phyloP scores from a whole-genome alignment of 2,329 filamentous ascomycete species.

The Aspergillus ochraceoroseus region DNA sequence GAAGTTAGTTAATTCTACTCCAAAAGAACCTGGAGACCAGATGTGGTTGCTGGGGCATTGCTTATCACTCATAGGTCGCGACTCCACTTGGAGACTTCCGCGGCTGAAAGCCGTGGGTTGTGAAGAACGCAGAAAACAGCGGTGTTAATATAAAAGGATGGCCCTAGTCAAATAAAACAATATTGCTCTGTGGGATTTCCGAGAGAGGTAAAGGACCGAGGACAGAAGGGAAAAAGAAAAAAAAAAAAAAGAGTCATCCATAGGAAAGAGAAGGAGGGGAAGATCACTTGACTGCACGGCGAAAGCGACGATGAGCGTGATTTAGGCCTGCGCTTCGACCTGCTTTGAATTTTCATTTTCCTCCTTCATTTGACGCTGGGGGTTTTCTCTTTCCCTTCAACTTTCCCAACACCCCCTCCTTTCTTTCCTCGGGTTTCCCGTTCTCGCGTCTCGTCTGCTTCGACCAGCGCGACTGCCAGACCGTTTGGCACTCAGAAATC shows the following conservation, averaged over 20 bases:
- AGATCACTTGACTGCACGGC: constrained; percentile 15
- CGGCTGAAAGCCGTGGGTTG: too few relatives aligned
- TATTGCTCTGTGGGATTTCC: too few relatives aligned
- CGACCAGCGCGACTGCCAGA: constrained; percentile 1
- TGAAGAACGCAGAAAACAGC: too few relatives aligned
- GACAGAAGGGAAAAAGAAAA: too few relatives aligned
- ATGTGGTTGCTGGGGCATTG: constrained; percentile 3
- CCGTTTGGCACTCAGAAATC: background rate
- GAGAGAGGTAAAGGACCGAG: too few relatives aligned
- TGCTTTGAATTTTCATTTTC: too few relatives aligned
- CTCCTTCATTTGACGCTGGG: too few relatives aligned
- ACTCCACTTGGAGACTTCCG: background rate
- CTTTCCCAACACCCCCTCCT: constrained; percentile 1
- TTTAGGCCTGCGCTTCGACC: too few relatives aligned
- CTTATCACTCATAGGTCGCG: background rate
- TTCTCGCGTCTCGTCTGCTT: constrained; percentile 1
- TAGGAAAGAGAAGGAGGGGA: constrained; percentile 2
- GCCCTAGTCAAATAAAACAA: too few relatives aligned
- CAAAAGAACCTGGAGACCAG: too few relatives aligned
- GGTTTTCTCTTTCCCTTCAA: background rate
- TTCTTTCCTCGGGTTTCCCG: background rate
- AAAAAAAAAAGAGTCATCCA: background rate
- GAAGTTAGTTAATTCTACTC: too few relatives aligned
- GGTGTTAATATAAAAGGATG: too few relatives aligned
- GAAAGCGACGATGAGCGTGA: constrained; percentile 4